phyloP scores from a whole-genome alignment of 306 rosid species.

The Cucumis hystrix region DNA sequence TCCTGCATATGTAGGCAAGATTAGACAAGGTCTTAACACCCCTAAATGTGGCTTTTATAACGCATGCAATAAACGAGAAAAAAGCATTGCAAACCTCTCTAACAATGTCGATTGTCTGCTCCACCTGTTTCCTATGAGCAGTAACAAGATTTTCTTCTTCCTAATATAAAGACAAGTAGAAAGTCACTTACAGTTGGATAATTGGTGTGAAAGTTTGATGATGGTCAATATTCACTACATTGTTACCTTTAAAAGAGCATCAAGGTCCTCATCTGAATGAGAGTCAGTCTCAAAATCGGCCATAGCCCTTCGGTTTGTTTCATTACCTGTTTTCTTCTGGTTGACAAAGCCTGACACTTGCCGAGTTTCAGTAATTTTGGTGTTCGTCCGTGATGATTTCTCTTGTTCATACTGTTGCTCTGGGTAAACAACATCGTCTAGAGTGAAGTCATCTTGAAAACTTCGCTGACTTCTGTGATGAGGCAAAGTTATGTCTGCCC shows the following conservation, averaged over 20 bases:
- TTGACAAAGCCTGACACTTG: conserved; percentile 24
- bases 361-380: conserved; percentile 27
- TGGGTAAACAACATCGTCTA: conserved; percentile 32
- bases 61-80: not conserved
- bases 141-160: conserved; percentile 86
- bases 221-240: not conserved
- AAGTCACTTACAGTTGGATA: conserved; percentile 12
- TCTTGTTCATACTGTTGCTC: conserved; percentile 35
- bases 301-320: conserved; percentile 14
- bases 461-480: conserved; percentile 35
- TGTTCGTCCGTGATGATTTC: conserved; percentile 24
- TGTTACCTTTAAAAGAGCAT: conserved; percentile 59
- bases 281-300: conserved; percentile 22
- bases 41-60: not conserved
- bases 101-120: conserved; percentile 80
- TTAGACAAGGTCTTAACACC: not conserved
- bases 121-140: conserved; percentile 79
- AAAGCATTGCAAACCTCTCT: conserved; percentile 39
- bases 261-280: conserved; percentile 50
- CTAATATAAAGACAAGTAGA: conserved; percentile 21
- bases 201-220: not conserved
- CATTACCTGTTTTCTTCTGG: conserved; percentile 25
- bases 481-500: conserved; percentile 38
- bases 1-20: conserved; percentile 40
- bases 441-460: conserved; percentile 31